phyloP scores from a whole-genome alignment of 495 filamentous ascomycete genomes.

The Pseudoneurospora amorphoporcata region DNA sequence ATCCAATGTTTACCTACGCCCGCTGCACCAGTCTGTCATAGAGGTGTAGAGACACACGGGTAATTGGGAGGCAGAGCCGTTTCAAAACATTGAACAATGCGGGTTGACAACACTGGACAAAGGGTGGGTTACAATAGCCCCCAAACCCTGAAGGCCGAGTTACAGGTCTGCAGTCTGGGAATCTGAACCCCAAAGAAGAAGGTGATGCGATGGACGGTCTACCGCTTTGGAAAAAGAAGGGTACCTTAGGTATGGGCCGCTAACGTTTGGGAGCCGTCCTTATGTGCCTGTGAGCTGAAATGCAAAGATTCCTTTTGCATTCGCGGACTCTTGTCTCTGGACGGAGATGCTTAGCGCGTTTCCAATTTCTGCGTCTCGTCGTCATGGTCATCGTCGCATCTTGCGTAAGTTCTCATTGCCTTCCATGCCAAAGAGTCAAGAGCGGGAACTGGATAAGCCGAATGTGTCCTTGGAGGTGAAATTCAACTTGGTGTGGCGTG shows the following conservation, averaged over 20 bases:
- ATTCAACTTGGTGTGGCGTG: not conserved
- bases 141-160: not conserved
- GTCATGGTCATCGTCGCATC: not conserved
- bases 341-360: not conserved
- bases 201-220: not conserved
- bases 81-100: not conserved
- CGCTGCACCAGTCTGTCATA: not conserved
- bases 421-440: not conserved
- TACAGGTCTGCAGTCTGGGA: not conserved
- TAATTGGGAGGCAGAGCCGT: not conserved
- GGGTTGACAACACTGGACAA: not conserved
- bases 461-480: not conserved
- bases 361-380: not conserved
- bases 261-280: not conserved
- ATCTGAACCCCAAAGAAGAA: not conserved
- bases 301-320: not conserved
- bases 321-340: not conserved
- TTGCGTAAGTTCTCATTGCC: not conserved
- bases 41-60: not conserved
- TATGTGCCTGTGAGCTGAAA: not conserved
- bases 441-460: not conserved
- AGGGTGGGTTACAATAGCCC: not conserved
- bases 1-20: not conserved
- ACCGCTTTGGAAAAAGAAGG: not conserved
- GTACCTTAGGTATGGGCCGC: too few species aligned